Evolutionary conservation across 2,329 filamentous ascomycete species (phyloP).

Genomic region (Colletotrichum higginsianum): DNA sequence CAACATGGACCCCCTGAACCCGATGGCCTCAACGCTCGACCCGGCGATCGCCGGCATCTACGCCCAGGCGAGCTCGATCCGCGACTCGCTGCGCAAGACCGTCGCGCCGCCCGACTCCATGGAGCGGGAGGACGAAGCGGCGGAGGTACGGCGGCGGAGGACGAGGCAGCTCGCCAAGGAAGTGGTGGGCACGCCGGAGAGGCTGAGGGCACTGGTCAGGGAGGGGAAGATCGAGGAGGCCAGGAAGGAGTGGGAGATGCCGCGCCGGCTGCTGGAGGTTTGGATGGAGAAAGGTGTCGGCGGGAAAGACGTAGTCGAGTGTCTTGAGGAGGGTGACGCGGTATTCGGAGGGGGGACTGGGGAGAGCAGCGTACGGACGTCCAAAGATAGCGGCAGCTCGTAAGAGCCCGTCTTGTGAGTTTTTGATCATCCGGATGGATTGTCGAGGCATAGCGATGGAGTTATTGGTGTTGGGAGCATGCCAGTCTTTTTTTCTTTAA

Average conservation of each 20-base stretch:
- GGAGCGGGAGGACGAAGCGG: constrained; percentile 52
- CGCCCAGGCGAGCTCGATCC: constrained; percentile 69
- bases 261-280: constrained; percentile 63
- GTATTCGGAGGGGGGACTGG: constrained; percentile 53
- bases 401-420: background rate
- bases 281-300: constrained; percentile 71
- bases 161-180: constrained; percentile 73
- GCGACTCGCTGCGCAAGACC: constrained; percentile 63
- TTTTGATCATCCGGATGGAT: background rate
- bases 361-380: constrained; percentile 34
- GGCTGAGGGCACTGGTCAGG: constrained; percentile 70
- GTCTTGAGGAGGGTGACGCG: constrained; percentile 69
- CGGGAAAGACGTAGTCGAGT: constrained; percentile 67
- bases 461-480: constrained; percentile 19
- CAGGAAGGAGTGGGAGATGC: constrained; percentile 68
- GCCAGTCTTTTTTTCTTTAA: background rate
- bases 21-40: constrained; percentile 80
- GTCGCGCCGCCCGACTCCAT: constrained; percentile 63
- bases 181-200: constrained; percentile 73
- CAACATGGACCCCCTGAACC: constrained; percentile 85
- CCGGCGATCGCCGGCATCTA: constrained; percentile 84
- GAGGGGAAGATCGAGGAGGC: constrained; percentile 75
- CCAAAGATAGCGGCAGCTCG: constrained; percentile 42
- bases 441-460: constrained; percentile 32
- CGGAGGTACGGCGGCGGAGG: constrained; percentile 53